Conservation (phyloP, 441 rosid species). For the Pelargonium australe region DNA sequence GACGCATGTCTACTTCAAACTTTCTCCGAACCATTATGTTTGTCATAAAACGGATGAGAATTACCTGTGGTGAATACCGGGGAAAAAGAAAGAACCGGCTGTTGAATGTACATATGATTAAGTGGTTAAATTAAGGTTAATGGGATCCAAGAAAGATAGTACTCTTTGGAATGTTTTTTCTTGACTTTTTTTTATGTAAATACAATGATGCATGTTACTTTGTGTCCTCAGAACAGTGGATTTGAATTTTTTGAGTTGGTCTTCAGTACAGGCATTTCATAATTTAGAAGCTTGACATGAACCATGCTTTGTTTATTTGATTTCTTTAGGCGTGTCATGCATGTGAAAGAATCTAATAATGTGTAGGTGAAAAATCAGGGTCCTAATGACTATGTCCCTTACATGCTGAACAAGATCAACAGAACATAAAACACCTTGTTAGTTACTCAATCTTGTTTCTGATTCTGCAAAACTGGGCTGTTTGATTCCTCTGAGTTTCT, state of each 20-base stretch:
- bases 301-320: neutral
- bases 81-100: too few relatives aligned
- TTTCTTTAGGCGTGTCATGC: neutral
- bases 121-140: neutral
- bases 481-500: too few relatives aligned
- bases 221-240: neutral
- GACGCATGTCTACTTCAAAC: too few relatives aligned
- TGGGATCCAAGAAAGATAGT: neutral
- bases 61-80: too few relatives aligned
- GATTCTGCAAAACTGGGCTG: too few relatives aligned
- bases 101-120: neutral
- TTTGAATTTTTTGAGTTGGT: neutral
- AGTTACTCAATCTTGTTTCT: neutral
- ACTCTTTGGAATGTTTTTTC: neutral
- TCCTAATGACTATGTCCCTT: neutral
- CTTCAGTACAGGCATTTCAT: neutral
- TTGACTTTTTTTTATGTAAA: neutral
- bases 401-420: neutral
- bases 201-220: conserved; percentile 1
- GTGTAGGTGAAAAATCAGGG: neutral
- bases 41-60: too few relatives aligned
- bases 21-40: too few relatives aligned
- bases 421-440: neutral
- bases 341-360: too few relatives aligned
- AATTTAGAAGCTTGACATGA: neutral